Base-by-base conservation (phyloP, 306 rosid species). In the Quercus alba region DNA sequence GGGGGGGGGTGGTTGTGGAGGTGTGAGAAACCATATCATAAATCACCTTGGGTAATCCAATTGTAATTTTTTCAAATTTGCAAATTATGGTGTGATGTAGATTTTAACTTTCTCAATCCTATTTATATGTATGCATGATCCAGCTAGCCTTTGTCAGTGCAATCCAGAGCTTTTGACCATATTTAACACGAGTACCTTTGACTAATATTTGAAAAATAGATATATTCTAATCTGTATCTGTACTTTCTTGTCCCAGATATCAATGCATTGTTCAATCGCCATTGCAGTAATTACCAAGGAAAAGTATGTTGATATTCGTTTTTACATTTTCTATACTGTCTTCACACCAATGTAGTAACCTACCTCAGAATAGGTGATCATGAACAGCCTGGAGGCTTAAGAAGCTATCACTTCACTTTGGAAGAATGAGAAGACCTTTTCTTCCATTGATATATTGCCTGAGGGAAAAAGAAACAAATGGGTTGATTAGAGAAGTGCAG, bases 191-290 rank as follows among this genome's bases (percentile, higher is more conserved):
- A 63, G 9, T 28, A 26, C n/a, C 11, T 75, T 64, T 49, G 18
- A 28, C 57, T 77, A 17, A 58, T 70, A 61, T 75, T 28, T 46
- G 71, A 51, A 68, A 35, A 81, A 55, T 82, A 8, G 56, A 46
- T 74, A 62, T 79, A 11, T 70, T 63, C 38, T 80, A 72, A 82
- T 26, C 52, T 63, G 5, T 18, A 63, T 68, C 44, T 68, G 10
- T 57, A 69, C 49, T 61, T 80, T 56, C 35, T 81, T 81, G 51
- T 83, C 85, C 80, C 88, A 94, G 98, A 91, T 82, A 92, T 94
- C 76, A 94, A 92, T 81, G 92, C 84, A 18, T 82, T 92, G 58
- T 94, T 94, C 91, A 92, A 92, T 80, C 90, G 84, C 85, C 89
- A 85, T 28, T 94, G 97, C 74, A 55, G 59, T 75, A 92, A 91